Conservation (phyloP, 78 protist species). For the Anaeramoeba flamelloides region DNA sequence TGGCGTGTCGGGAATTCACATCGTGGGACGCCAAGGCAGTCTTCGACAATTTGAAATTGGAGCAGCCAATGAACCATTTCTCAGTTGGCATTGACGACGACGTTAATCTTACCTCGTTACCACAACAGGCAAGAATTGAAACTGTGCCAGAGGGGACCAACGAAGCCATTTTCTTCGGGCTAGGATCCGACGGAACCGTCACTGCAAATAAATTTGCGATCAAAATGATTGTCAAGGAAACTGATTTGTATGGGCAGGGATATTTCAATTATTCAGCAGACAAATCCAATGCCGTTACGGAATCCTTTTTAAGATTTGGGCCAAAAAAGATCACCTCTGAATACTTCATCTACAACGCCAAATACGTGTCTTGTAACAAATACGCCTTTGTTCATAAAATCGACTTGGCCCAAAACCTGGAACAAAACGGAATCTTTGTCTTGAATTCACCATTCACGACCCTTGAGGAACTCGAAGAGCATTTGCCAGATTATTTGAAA, state of each 20-base stretch:
- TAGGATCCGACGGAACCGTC: slow-evolving; percentile 62
- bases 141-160: slow-evolving; percentile 25
- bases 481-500: slow-evolving; percentile 23
- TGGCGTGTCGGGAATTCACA: slow-evolving; percentile 48
- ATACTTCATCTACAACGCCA: neutral
- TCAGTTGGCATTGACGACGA: slow-evolving; percentile 49
- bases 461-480: slow-evolving; percentile 20
- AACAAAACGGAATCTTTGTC: slow-evolving; percentile 26
- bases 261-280: neutral
- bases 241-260: neutral
- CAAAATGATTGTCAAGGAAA: slow-evolving; percentile 25
- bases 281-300: neutral
- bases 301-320: neutral
- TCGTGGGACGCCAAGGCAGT: slow-evolving; percentile 31
- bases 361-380: neutral
- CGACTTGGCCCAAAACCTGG: neutral
- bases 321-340: neutral
- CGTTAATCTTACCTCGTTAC: slow-evolving; percentile 27
- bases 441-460: slow-evolving; percentile 24
- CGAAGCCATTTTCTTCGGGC: slow-evolving; percentile 46
- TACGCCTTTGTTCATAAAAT: neutral
- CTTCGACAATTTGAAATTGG: slow-evolving; percentile 30
- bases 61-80: slow-evolving; percentile 14
- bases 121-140: slow-evolving; percentile 3
- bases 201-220: slow-evolving; percentile 55